These are phyloP conservation scores for Teunomyces panamensis DNA, from an alignment of 805 yeast species.

Conservation along the genomic window DNA sequence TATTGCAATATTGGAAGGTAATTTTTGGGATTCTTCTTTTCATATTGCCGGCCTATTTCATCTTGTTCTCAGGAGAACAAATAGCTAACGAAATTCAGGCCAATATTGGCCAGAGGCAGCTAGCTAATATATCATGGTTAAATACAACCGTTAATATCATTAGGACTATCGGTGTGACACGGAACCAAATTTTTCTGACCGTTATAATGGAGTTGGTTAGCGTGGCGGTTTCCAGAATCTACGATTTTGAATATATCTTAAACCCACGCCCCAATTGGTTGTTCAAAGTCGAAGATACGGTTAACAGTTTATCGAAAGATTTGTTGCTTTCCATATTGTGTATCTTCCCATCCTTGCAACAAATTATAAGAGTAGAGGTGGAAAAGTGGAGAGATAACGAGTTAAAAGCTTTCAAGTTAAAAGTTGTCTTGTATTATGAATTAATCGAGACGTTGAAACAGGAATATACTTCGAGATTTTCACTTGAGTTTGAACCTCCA, in stretches of 20 bases:
- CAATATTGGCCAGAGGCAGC: background rate
- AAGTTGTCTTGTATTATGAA: slow-evolving; percentile 5
- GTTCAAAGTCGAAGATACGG: slow-evolving; percentile 7
- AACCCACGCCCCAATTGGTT: slow-evolving; percentile 4
- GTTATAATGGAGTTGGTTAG: slow-evolving; percentile 11
- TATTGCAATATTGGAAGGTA: background rate
- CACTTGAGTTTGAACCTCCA: slow-evolving; percentile 7
- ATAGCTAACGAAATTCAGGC: background rate
- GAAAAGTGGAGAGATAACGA: slow-evolving; percentile 17
- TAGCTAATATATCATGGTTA: background rate
- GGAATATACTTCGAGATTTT: slow-evolving; percentile 7
- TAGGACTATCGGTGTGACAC: background rate
- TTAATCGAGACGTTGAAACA: slow-evolving; percentile 8
- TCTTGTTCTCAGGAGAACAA: background rate
- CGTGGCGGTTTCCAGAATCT: slow-evolving; percentile 15
- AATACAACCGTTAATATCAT: background rate
- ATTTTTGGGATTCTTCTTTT: background rate
- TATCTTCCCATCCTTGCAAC: slow-evolving; percentile 14
- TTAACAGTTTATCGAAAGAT: slow-evolving; percentile 19
- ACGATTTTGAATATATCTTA: slow-evolving; percentile 22
- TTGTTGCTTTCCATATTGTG: slow-evolving; percentile 13
- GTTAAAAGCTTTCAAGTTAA: slow-evolving; percentile 13
- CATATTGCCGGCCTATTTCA: background rate
- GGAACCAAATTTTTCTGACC: background rate
- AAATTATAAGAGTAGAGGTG: slow-evolving; percentile 10